phyloP scores from a whole-genome alignment of 2,329 filamentous ascomycete species.

The Fusarium graminum region DNA sequence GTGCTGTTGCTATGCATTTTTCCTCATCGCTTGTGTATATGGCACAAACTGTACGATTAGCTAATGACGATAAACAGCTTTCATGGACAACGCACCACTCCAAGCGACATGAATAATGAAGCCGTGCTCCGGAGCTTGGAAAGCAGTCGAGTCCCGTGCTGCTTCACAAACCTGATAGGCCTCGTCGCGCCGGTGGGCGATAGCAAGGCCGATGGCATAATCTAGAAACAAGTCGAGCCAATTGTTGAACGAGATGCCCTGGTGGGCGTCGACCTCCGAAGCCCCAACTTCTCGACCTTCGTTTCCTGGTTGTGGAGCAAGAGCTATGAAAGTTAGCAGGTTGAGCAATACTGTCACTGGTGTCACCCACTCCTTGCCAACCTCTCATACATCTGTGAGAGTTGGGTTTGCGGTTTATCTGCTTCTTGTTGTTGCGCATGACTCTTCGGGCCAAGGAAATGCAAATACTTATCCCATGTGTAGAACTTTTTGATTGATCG shows the following conservation, averaged over 20 bases:
- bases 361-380: constrained; percentile 64
- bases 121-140: constrained; percentile 76
- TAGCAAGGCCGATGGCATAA: constrained; percentile 82
- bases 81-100: constrained; percentile 67
- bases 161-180: constrained; percentile 85
- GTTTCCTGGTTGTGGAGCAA: constrained; percentile 51
- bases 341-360: neutral
- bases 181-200: constrained; percentile 73
- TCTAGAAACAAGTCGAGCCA: constrained; percentile 95
- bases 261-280: constrained; percentile 66
- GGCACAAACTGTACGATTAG: constrained; percentile 74
- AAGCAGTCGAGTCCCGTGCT: constrained; percentile 84
- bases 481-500: constrained; percentile 74
- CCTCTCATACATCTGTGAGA: constrained; percentile 68
- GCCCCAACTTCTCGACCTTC: constrained; percentile 44
- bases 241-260: constrained; percentile 82
- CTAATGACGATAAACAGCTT: neutral
- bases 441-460: constrained; percentile 62
- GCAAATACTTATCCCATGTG: constrained; percentile 74
- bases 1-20: constrained; percentile 76
- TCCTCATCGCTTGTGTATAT: constrained; percentile 85
- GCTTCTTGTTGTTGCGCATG: constrained; percentile 39
- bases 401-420: constrained; percentile 56
- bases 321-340: constrained; percentile 47
- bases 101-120: constrained; percentile 83